Percentiles rank a stretch among this genome's conserved stretches.
Evolutionary conservation across 441 rosid genomes (phyloP).

Genomic region (Arabidopsis hybrid): DNA sequence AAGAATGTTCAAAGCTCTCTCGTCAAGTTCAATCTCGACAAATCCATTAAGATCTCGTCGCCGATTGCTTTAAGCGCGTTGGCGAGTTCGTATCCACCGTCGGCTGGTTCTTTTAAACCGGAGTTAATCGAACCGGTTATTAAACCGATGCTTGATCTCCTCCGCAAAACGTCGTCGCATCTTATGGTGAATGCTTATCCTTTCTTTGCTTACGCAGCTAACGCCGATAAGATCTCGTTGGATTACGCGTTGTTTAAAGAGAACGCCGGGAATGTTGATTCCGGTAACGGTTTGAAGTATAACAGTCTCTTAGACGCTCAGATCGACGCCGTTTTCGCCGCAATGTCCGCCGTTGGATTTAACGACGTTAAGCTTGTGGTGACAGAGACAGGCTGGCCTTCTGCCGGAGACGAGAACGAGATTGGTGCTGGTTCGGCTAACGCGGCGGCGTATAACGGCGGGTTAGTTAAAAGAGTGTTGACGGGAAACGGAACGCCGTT

Average conservation of each 20-base stretch:
- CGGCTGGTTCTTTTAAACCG: constrained; percentile 74
- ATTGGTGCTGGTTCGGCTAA: constrained; percentile 56
- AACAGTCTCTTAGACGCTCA: constrained; percentile 82
- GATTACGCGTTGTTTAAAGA: constrained; percentile 74
- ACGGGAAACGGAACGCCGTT: constrained; percentile 67
- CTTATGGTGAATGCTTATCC: constrained; percentile 89
- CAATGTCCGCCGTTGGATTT: constrained; percentile 59
- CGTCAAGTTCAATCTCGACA: constrained; percentile 53
- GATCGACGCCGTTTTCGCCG: constrained; percentile 81
- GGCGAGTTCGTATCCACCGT: constrained; percentile 74
- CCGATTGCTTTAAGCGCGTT: constrained; percentile 73
- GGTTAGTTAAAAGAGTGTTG: constrained; percentile 57
- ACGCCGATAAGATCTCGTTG: constrained; percentile 65
- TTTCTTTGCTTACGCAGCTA: constrained; percentile 74
- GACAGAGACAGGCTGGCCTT: constrained; percentile 80
- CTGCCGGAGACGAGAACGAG: constrained; percentile 62
- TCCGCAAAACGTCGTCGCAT: constrained; percentile 64
- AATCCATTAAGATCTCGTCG: constrained; percentile 69
- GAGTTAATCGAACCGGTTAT: constrained; percentile 66
- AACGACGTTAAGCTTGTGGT: constrained; percentile 58
- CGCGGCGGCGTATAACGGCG: constrained; percentile 71
- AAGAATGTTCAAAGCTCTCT: constrained; percentile 67
- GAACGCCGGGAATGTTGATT: constrained; percentile 72
- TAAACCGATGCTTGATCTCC: constrained; percentile 75
- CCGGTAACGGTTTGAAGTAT: constrained; percentile 78